Evolutionary conservation across 2,329 filamentous ascomycete genomes (phyloP), one percentile per base, ranked within the genome.

Genomic region (Corniculantispora saksenae): DNA sequence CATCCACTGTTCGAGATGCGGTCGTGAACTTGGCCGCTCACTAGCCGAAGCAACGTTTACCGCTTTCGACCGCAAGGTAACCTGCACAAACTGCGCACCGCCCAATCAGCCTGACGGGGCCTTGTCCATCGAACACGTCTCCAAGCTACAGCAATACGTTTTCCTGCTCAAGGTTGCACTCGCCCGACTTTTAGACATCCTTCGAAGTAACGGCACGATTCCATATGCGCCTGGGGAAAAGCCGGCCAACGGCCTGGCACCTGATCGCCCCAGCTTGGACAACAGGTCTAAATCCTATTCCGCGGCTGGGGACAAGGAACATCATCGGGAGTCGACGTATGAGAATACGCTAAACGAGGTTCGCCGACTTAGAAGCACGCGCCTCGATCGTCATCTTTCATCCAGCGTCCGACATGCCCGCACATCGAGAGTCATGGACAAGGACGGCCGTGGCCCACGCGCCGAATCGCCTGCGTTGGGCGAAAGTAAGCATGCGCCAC

Each of bases 281-380:
- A 87, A 86, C 21, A 85, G 91, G 63, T 93, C 93, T 21, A 92
- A 90, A 71, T 92, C 90, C 2, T 90, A 90, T 74, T 86, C 86
- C 53, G 90, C 88, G 27, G 85, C 67, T 78, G 83, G 65, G 59
- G 76, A 74, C 53, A 77, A 70, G 63, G 88, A 89, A 59, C 84
- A 87, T 66, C 84, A 85, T 66, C 85, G 88, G 69, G 86, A 89
- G 72, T 92, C 91, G 60, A 93, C 91, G 32, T 95, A 98, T 75
- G 94, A 98, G 80, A 96, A 94, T 79, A 97, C 94, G 55, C 89
- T 99, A 70, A 96, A 95, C 70, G 95, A 99, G 78, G 95, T 99
- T 74, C 90, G 93, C 72, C 87, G 95, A 67, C 80, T 99, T 66
- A 89, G 94, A 69, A 98, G 95, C 67, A 98, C 94, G 25, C 89